Evolutionary conservation across 768 basidiomycete genomes (phyloP).

Genomic region (Suillus luteus): DNA sequence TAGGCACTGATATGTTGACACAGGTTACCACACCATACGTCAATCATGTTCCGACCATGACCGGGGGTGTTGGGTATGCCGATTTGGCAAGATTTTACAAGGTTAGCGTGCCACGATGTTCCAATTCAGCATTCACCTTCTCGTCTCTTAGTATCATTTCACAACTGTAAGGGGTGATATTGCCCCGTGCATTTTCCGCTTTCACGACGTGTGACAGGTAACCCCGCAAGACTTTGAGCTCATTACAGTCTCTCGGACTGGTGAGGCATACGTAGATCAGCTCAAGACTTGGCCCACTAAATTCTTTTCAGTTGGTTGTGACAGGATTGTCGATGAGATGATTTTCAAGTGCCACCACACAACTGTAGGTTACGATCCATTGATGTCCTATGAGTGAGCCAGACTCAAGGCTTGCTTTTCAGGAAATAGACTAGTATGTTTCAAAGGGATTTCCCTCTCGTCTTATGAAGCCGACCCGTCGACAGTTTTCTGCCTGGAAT

Average conservation of each 20-base stretch:
- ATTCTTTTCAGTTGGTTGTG: constrained; percentile 37
- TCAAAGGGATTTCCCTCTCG: background rate
- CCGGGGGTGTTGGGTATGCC: constrained; percentile 46
- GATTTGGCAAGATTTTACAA: constrained; percentile 49
- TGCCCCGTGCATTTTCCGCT: background rate
- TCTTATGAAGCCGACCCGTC: constrained; percentile 5
- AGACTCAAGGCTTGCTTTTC: background rate
- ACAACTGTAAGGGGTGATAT: constrained; percentile 27
- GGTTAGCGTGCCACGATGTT: constrained; percentile 23
- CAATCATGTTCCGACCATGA: constrained; percentile 47
- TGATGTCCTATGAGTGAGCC: background rate
- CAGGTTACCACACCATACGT: constrained; percentile 45
- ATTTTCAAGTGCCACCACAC: constrained; percentile 46
- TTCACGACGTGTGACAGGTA: constrained; percentile 26
- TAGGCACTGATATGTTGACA: background rate
- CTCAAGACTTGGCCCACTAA: constrained; percentile 6
- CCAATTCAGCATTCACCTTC: background rate
- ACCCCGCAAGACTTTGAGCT: constrained; percentile 44
- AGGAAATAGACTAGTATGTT: constrained; percentile 46
- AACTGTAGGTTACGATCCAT: constrained; percentile 25
- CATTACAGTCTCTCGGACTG: constrained; percentile 43
- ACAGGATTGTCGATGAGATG: constrained; percentile 50
- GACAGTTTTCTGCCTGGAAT: constrained; percentile 35
- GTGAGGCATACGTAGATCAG: constrained; percentile 22
- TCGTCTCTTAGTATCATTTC: constrained; percentile 38